These are phyloP conservation scores for Plasmodium falciparum DNA, from an alignment of 169 alveolate genomes.

Conservation along the genomic window DNA sequence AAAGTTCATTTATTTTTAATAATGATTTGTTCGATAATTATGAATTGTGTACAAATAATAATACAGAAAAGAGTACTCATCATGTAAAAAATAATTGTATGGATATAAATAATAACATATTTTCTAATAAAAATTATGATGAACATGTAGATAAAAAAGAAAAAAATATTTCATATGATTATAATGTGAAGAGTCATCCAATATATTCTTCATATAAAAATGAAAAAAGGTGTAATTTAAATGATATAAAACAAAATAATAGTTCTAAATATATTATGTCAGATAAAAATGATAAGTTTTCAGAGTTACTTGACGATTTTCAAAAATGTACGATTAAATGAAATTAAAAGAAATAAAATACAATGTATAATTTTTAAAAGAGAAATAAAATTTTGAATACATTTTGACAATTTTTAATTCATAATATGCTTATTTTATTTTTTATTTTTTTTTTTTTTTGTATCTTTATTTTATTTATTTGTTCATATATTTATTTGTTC, in stretches of 20 bases:
- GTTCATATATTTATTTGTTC: neutral
- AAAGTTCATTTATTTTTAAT: neutral
- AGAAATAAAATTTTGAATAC: too few relatives aligned
- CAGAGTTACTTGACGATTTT: conserved; percentile 72
- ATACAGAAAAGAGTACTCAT: neutral
- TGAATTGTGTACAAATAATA: neutral
- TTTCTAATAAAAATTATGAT: conserved; percentile 4
- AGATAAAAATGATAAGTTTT: conserved; percentile 73
- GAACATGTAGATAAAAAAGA: conserved; percentile 15
- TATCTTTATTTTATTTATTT: neutral
- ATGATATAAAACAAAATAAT: neutral
- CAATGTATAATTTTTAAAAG: too few relatives aligned
- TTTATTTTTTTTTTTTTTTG: conserved; percentile 3
- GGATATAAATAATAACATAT: neutral
- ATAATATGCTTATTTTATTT: too few relatives aligned
- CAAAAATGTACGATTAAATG: conserved; percentile 31
- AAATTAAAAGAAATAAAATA: neutral
- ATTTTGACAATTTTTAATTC: too few relatives aligned
- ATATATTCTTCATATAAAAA: neutral
- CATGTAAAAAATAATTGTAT: neutral
- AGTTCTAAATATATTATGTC: conserved; percentile 27
- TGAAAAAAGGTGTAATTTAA: conserved; percentile 3
- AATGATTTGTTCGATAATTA: conserved; percentile 6
- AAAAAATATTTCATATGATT: neutral
- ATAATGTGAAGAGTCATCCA: neutral